These are phyloP conservation scores for Cupressus sempervirens DNA, from an alignment of 75 land plant species.

Conservation along the genomic window DNA sequence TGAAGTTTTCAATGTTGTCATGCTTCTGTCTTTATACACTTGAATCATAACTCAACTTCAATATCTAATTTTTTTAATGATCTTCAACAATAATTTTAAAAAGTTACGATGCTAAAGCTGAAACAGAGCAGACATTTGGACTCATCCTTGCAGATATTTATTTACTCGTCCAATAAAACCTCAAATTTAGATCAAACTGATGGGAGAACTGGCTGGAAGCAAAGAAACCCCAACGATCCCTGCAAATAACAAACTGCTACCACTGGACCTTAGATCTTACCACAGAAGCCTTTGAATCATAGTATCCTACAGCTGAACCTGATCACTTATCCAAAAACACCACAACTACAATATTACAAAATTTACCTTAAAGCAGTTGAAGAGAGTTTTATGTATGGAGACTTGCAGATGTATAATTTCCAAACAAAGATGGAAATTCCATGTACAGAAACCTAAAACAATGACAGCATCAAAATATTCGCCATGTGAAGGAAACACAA, in stretches of 20 bases:
- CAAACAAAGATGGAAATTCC: too few species aligned
- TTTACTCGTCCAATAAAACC: background rate
- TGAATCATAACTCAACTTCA: too few species aligned
- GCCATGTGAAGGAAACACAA: too few species aligned
- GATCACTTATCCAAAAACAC: constrained; percentile 2
- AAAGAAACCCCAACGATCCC: background rate
- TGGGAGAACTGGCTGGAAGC: background rate
- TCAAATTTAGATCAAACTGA: background rate
- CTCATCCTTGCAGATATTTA: background rate
- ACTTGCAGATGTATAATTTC: too few species aligned
- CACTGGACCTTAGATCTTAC: background rate
- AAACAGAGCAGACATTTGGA: background rate
- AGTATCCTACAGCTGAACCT: background rate
- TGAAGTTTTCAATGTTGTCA: too few species aligned
- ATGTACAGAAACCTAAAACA: too few species aligned
- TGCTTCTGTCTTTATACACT: too few species aligned
- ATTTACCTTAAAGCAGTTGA: background rate
- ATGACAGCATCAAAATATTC: too few species aligned
- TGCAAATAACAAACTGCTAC: background rate
- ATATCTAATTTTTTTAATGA: background rate
- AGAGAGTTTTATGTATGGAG: too few species aligned
- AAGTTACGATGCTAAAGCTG: background rate
- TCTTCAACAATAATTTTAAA: background rate
- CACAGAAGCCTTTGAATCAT: background rate
- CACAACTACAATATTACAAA: background rate